Conservation (phyloP, 352 stramenopile species). For the Phytophthora brassicae region DNA sequence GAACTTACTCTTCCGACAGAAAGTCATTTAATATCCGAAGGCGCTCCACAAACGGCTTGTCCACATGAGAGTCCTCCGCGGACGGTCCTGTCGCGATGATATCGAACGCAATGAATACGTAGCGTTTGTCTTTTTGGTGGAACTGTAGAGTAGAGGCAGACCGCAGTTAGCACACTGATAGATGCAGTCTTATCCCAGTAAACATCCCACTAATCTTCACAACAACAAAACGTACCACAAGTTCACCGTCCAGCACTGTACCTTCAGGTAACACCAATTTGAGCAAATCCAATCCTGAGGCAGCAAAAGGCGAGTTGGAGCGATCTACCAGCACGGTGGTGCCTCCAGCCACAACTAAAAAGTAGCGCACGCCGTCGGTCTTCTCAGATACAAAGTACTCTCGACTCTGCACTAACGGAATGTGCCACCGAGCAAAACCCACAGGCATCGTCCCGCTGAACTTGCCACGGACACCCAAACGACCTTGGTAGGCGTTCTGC, state of each 20-base stretch:
- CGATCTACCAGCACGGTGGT: slow-evolving; percentile 74
- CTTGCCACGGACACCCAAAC: slow-evolving; percentile 71
- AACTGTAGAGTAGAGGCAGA: slow-evolving; percentile 46
- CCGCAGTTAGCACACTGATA: slow-evolving; percentile 10
- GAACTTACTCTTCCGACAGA: slow-evolving; percentile 77
- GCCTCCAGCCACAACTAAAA: slow-evolving; percentile 80
- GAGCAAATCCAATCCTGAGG: slow-evolving; percentile 77
- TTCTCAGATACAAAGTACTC: slow-evolving; percentile 92
- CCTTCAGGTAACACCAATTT: slow-evolving; percentile 80
- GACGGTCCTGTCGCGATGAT: slow-evolving; percentile 83
- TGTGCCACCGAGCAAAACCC: slow-evolving; percentile 90
- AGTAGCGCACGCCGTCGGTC: slow-evolving; percentile 91
- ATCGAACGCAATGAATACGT: slow-evolving; percentile 91
- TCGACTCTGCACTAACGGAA: slow-evolving; percentile 77
- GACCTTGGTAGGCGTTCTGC: slow-evolving; percentile 79
- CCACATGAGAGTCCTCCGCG: slow-evolving; percentile 70
- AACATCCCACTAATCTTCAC: background rate
- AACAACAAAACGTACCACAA: slow-evolving; percentile 61
- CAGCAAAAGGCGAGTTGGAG: slow-evolving; percentile 78
- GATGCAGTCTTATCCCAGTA: background rate
- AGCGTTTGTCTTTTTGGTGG: slow-evolving; percentile 79
- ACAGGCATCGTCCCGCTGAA: slow-evolving; percentile 92
- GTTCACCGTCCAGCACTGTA: slow-evolving; percentile 89
- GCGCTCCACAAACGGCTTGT: slow-evolving; percentile 80
- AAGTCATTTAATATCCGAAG: slow-evolving; percentile 84